Evolutionary conservation across 208 protist genomes (phyloP).

Genomic region (Wallacemonas sp.): DNA sequence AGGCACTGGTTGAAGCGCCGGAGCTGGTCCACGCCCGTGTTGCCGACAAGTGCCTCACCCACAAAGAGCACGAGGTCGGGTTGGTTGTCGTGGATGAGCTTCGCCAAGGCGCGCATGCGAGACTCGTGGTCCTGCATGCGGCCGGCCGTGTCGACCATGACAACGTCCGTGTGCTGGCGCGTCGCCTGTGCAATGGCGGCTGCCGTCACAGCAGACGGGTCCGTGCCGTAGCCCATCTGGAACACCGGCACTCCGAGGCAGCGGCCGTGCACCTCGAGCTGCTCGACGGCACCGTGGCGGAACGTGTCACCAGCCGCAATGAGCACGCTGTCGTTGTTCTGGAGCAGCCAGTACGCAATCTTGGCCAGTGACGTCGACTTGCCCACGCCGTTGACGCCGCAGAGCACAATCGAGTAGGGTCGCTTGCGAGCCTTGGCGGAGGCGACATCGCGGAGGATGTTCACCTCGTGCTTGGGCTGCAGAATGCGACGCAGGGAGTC

Average conservation of each 20-base stretch:
- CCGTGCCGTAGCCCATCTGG: conserved; percentile 97
- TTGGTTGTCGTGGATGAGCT: conserved; percentile 97
- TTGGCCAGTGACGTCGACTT: conserved; percentile 99
- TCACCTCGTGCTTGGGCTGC: conserved; percentile 94
- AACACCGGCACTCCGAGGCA: conserved; percentile 95
- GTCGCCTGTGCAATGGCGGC: conserved; percentile 93
- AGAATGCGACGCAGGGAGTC: conserved; percentile 95
- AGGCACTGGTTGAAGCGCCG: conserved; percentile 97
- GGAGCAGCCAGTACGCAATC: conserved; percentile 96
- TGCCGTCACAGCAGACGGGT: conserved; percentile 94
- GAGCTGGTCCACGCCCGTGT: conserved; percentile 99
- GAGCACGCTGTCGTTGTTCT: conserved; percentile 92
- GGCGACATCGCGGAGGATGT: conserved; percentile 95
- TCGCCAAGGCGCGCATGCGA: conserved; percentile 98
- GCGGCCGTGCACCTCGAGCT: conserved; percentile 96
- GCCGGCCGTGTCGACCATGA: conserved; percentile 99
- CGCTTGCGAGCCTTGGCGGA: conserved; percentile 56
- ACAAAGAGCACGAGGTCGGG: conserved; percentile 99
- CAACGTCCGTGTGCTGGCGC: conserved; percentile 92
- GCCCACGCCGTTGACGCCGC: conserved; percentile 99
- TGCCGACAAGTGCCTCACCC: conserved; percentile 99
- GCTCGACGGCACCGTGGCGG: conserved; percentile 99
- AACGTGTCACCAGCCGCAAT: conserved; percentile 99
- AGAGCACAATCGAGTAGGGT: conserved; percentile 98
- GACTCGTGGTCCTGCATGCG: conserved; percentile 99